Evolutionary conservation across 2,329 filamentous ascomycete genomes (phyloP).

Genomic region (Calonectria pteridis): DNA sequence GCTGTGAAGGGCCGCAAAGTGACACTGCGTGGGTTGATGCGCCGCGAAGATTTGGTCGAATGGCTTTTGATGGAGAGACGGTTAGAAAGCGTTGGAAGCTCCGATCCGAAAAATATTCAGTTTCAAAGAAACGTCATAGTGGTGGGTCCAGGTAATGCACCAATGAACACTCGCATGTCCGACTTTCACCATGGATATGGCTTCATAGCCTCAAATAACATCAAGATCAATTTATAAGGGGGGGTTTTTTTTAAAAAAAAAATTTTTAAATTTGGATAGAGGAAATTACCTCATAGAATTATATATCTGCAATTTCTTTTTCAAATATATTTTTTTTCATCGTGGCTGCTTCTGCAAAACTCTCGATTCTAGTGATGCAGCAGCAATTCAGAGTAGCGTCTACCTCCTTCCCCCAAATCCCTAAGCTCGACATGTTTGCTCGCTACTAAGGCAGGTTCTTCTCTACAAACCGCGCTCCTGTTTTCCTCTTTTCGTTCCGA

Average conservation of each 20-base stretch:
- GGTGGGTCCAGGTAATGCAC: constrained; percentile 8
- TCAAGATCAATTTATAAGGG: not conserved
- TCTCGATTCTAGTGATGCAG: not conserved
- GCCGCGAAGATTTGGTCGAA: not conserved
- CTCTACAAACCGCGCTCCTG: not conserved
- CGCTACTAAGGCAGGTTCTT: not conserved
- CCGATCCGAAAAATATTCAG: constrained; percentile 24
- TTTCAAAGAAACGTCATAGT: constrained; percentile 21
- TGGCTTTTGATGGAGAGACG: constrained; percentile 12
- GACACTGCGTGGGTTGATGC: not conserved
- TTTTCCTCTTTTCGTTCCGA: not conserved
- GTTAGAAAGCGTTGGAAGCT: constrained; percentile 30
- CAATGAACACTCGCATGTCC: not conserved
- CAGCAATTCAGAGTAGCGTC: not conserved
- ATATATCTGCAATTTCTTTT: not conserved
- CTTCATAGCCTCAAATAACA: not conserved
- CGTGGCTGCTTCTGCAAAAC: not conserved
- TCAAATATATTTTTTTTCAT: not conserved
- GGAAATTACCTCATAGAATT: not conserved
- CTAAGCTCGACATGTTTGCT: not conserved
- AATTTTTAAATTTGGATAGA: not conserved
- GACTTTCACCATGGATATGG: not conserved
- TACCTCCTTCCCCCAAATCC: not conserved
- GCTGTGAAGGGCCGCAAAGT: not conserved
- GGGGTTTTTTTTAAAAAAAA: not conserved